Conservation (phyloP, 2,329 filamentous ascomycete species). For the Fusarium acutatum region DNA sequence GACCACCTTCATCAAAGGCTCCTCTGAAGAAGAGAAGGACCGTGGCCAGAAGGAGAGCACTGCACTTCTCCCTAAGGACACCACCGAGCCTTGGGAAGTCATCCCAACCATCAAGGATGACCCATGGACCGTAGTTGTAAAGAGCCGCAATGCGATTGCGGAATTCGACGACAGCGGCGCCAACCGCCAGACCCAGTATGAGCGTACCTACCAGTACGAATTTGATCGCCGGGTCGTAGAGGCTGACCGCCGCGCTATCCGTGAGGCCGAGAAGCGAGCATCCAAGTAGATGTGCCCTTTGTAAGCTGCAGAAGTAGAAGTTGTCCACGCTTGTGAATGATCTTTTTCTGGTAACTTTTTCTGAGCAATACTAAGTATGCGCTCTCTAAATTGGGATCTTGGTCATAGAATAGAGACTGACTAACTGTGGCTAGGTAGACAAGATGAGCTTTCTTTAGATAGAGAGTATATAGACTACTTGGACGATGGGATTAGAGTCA, state of each 20-base stretch:
- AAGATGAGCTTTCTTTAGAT: not conserved
- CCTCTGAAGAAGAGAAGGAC: not conserved
- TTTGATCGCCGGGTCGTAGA: fast-evolving
- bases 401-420: not conserved
- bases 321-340: not conserved
- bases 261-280: not conserved
- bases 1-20: not conserved
- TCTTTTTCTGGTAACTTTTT: not conserved
- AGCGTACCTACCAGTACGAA: fast-evolving
- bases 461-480: not conserved
- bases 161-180: fast-evolving
- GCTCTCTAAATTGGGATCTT: not conserved
- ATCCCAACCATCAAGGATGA: not conserved
- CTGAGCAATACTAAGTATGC: not conserved
- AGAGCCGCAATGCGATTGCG: fast-evolving
- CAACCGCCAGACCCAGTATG: fast-evolving
- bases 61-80: no score
- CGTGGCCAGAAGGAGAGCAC: not conserved
- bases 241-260: fast-evolving
- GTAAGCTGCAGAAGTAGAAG: not conserved
- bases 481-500: not conserved
- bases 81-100: not conserved
- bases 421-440: not conserved
- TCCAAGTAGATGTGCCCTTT: not conserved
- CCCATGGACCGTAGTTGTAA: fast-evolving